Base-by-base conservation (phyloP, 2,329 filamentous ascomycete species). In the Venturia asperata region DNA sequence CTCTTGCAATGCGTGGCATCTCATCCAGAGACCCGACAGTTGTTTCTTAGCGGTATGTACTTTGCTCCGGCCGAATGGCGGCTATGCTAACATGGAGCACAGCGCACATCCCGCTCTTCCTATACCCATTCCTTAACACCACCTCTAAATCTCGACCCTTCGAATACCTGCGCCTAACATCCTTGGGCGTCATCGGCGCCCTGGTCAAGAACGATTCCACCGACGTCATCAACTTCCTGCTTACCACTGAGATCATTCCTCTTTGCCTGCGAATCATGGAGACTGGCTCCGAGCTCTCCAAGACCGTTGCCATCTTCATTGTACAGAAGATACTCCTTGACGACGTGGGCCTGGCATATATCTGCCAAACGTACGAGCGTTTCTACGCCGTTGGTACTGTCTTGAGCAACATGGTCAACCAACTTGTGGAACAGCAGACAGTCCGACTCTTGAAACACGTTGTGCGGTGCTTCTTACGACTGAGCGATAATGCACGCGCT, bases 261-360 rank as follows among this genome's bases (percentile, higher is more conserved):
- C 85, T 99, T 15, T 99, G 94, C 76, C 87, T 99, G 56, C 88
- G 94, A 67, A 99, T 99, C 73, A 99, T 99, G 94, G 94, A 99
- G 80, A 99, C 94, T 0, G 94, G 94, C 62, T 97, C 92, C 0
- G 94, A 99, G 78, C 84, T 99, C 67, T 97, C 92, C 82, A 99
- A 99, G 82, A 99, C 94, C 0, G 94, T 99, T 17, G 94, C 94
- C 66, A 99, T 99, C 72, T 99, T 99, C 80, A 99, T 99, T 72
- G 94, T 99, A 21, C 94, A 99, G 78, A 99, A 99, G 83, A 99
- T 99, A 34, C 80, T 99, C 63, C 85, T 99, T 2, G 94, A 99
- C 74, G 94, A 99, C 72, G 93, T 96, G 72, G 94, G 94, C 4
- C 83, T 99, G 68, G 94, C 94, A 73, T 99, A 99, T 77, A 99